Conservation (phyloP, 2,329 filamentous ascomycete species). For the Penicillium sp. region DNA sequence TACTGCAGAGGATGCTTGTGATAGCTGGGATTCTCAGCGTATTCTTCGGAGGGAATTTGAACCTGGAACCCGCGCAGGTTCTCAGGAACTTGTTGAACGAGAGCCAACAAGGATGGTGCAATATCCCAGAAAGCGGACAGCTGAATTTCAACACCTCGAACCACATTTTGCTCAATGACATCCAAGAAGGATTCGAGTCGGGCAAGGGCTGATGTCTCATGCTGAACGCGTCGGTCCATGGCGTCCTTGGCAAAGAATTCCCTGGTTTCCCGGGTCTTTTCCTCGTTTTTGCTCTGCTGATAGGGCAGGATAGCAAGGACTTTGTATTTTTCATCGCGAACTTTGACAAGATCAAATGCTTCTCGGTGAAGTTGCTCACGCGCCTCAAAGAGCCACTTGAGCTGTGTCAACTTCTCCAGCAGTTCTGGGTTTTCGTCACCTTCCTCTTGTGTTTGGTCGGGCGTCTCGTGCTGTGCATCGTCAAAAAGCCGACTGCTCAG, state of each 20-base stretch:
- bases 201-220: slow-evolving; percentile 64
- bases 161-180: slow-evolving; percentile 77
- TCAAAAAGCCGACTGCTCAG: slow-evolving; percentile 66
- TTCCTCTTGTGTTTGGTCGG: slow-evolving; percentile 86
- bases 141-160: slow-evolving; percentile 82
- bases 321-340: slow-evolving; percentile 80
- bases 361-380: slow-evolving; percentile 82
- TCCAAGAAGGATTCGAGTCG: slow-evolving; percentile 71
- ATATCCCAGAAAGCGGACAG: slow-evolving; percentile 97
- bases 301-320: slow-evolving; percentile 80
- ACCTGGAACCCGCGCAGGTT: slow-evolving; percentile 57
- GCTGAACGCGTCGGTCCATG: slow-evolving; percentile 62
- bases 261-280: slow-evolving; percentile 72
- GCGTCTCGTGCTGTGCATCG: slow-evolving; percentile 61
- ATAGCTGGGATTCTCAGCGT: slow-evolving; percentile 77
- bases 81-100: slow-evolving; percentile 73
- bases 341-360: slow-evolving; percentile 75
- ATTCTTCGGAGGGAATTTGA: slow-evolving; percentile 71
- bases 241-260: slow-evolving; percentile 79
- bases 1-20: slow-evolving; percentile 80
- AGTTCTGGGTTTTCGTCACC: slow-evolving; percentile 92
- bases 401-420: slow-evolving; percentile 83
- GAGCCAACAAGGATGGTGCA: slow-evolving; percentile 69
- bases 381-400: slow-evolving; percentile 96
- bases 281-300: slow-evolving; percentile 62